Evolutionary conservation across 2,329 filamentous ascomycete genomes (phyloP).

Genomic region (Fusarium chuoi): DNA sequence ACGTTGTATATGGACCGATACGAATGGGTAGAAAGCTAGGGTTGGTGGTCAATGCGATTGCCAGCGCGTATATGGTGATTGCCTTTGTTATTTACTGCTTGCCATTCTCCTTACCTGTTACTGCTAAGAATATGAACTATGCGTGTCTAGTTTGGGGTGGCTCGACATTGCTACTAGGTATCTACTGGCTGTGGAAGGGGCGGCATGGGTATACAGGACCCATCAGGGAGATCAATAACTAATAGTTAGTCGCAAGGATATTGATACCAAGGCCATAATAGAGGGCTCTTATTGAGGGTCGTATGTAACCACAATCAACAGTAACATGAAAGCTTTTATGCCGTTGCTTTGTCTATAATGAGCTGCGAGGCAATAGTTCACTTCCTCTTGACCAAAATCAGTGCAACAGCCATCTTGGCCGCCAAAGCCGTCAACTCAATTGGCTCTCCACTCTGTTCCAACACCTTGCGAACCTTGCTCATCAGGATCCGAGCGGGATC

Average conservation of each 20-base stretch:
- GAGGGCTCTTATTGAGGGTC: too few species aligned
- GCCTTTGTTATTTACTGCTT: not conserved
- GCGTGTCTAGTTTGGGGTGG: not conserved
- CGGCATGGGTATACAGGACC: not conserved
- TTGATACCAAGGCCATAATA: rapidly evolving
- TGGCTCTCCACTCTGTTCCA: not conserved
- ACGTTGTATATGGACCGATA: not conserved
- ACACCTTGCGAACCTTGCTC: not conserved
- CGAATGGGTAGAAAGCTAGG: not conserved
- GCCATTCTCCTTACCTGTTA: not conserved
- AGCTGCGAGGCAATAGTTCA: rapidly evolving
- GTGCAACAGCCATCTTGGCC: not conserved
- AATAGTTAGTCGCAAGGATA: rapidly evolving
- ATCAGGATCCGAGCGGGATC: not conserved
- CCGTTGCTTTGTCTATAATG: rapidly evolving
- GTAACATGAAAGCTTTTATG: rapidly evolving
- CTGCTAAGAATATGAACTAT: not conserved
- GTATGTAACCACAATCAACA: rapidly evolving
- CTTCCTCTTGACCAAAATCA: not conserved
- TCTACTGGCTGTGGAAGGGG: not conserved
- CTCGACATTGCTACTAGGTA: not conserved
- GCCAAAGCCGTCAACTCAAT: not conserved
- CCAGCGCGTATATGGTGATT: not conserved
- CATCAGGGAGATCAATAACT: not conserved
- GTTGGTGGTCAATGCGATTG: rapidly evolving